Conservation (phyloP, 2,329 filamentous ascomycete genomes). For the Fusarium duplospermum region DNA sequence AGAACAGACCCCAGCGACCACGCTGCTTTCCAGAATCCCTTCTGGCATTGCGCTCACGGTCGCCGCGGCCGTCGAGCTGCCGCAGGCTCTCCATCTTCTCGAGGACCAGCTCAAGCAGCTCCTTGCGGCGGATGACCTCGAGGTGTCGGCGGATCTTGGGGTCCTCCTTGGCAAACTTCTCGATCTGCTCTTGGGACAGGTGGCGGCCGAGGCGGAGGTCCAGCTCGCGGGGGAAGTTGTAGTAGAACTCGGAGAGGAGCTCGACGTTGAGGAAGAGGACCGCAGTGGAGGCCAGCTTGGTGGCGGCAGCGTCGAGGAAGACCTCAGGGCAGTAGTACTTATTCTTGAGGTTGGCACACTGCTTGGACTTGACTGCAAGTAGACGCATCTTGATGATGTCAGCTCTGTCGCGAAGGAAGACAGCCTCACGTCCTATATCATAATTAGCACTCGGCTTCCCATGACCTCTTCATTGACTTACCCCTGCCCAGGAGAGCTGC, state of each 20-base stretch:
- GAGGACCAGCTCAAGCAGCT: conserved; percentile 90
- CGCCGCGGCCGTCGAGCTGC: conserved; percentile 82
- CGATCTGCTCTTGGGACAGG: conserved; percentile 81
- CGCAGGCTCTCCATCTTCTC: conserved; percentile 95
- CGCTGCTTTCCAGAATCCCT: conserved; percentile 54
- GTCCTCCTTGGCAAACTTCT: conserved; percentile 92
- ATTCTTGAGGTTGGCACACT: conserved; percentile 85
- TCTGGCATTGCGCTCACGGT: conserved; percentile 62
- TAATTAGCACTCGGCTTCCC: conserved; percentile 41
- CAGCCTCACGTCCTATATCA: conserved; percentile 81
- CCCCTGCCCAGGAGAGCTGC: conserved; percentile 85
- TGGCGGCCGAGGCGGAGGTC: conserved; percentile 87
- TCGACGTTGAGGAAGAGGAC: conserved; percentile 98
- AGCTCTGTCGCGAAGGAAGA: conserved; percentile 92
- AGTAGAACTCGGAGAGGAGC: conserved; percentile 95
- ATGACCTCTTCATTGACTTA: conserved; percentile 52
- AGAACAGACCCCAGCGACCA: conserved; percentile 64
- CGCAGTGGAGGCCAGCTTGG: conserved; percentile 93
- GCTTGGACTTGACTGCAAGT: conserved; percentile 87
- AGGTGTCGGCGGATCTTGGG: conserved; percentile 89
- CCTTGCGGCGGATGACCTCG: conserved; percentile 92
- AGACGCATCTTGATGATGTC: conserved; percentile 93
- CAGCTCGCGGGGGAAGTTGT: conserved; percentile 94
- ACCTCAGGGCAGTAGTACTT: conserved; percentile 98
- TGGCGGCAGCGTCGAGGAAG: conserved; percentile 96